Evolutionary conservation across 352 stramenopile species (phyloP), one percentile per base, ranked within the genome.

Genomic region (Pythium grandisporangium): DNA sequence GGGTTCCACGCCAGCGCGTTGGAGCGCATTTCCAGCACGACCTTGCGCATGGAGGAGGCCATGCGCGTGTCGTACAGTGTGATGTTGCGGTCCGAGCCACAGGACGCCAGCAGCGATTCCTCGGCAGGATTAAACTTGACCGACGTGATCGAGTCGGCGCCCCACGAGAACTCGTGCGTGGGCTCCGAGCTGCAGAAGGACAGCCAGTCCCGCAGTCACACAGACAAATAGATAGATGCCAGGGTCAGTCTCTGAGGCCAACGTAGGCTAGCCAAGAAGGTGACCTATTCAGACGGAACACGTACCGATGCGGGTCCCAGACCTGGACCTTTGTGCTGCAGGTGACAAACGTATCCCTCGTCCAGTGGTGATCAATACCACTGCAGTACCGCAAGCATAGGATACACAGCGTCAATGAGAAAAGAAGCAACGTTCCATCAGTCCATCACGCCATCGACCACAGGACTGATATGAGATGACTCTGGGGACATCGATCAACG

Each of bases 1-100:
- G 96, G 97, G 77, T 99, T 99, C 97, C 97, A 99, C 49, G 97
- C 95, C 14, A 99, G 59, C 48, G 87, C 94, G 55, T 99, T 99
- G 26, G 79, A 96, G 46, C 86, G 89, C 95, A 99, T 99, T 20
- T 76, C 69, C 59, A 89, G 66, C 20, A 98, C 73, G 46, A 98
- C 89, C 74, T 99, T 99, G 64, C 96, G 91, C 68, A 99, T 86
- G 10, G 93, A 94, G 8, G 84, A 88, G 30, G 83, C 68, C 40
- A 92, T 65, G 23, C 90, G 83, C 20, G 88, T 79, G 58, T 98
- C 93, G 63, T 97, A 98, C n/a, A 98, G 70, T 35, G 79, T 86
- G 37, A 98, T 73, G 46, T 77, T 87, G 59, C 63, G 76, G 61
- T 99, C 96, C 16, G 83, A 96, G 14, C 84, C 91, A 40, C 90